phyloP scores from a whole-genome alignment of 306 rosid genomes.

The Vicia sativa region DNA sequence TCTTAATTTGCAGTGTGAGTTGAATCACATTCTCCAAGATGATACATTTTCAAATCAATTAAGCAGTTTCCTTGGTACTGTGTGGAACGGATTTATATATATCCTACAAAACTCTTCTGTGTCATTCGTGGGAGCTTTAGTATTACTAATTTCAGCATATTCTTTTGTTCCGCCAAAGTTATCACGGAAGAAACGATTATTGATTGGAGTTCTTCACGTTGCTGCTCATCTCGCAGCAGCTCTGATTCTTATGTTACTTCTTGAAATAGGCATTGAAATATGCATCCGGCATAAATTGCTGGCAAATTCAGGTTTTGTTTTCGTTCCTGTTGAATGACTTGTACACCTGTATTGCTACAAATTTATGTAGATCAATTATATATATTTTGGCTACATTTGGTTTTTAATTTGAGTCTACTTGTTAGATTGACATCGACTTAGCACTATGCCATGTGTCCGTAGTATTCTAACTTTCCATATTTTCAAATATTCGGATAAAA shows the following conservation, averaged over 20 bases:
- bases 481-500: too few species aligned
- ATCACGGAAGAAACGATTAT: constrained; percentile 76
- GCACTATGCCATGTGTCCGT: background rate
- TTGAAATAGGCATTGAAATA: constrained; percentile 89
- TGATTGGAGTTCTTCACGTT: constrained; percentile 87
- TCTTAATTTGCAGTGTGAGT: constrained; percentile 71
- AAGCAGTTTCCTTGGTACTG: constrained; percentile 78
- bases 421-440: constrained; percentile 1
- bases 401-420: constrained; percentile 9
- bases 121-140: constrained; percentile 73
- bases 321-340: constrained; percentile 32
- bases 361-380: background rate
- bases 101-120: constrained; percentile 70
- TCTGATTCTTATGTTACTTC: constrained; percentile 85
- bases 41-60: constrained; percentile 82
- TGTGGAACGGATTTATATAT: constrained; percentile 77
- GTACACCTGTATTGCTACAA: constrained; percentile 25
- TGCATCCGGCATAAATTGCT: constrained; percentile 81
- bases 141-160: constrained; percentile 71
- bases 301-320: constrained; percentile 80
- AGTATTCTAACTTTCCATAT: too few species aligned
- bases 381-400: background rate
- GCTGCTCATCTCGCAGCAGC: constrained; percentile 89
- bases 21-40: constrained; percentile 82
- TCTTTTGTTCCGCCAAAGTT: constrained; percentile 84